Base-by-base conservation (phyloP, 495 filamentous ascomycete genomes). In the Podospora pseudoanserina region DNA sequence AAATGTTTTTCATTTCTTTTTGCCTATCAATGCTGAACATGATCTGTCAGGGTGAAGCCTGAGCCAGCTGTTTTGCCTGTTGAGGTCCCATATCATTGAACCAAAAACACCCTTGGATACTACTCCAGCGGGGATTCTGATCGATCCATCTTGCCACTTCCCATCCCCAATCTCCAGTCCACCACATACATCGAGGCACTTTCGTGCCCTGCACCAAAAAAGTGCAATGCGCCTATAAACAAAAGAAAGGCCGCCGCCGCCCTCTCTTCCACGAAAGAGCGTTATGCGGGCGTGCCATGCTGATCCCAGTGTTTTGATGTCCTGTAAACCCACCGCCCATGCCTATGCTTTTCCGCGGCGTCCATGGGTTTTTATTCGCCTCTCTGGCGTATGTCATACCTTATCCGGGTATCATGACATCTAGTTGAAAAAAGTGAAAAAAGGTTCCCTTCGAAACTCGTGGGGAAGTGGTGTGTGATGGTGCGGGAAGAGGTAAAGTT, bases 1-100 rank as follows among this genome's bases (percentile, higher is more conserved):
- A 26, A 58, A 58, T 58, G 55, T 58, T 58, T 56, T 19, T 58
- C 55, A 58, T 58, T 58, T 58, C 55, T 58, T 58, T 58, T 4
- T 19, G n/a, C n/a, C 4, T 58, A 58, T 19, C 55, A 58, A 58
- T 58, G 55, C 18, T 23, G 13, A 49, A 49, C 39, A 5, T 11
- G 39, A 49, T 49, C 39, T 49, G 9, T 13, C 39, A 49, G 39
- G 39, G 39, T 49, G 39, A 49, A 49, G 39, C 9, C 39, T 49
- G 39, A 13, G 15, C 39, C 39, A 49, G 39, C 39, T 49, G 39
- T 16, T 39, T 49, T 49, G 39, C 39, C 9, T 49, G 39, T 49
- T 49, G 39, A 49, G 39, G 39, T 49, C 39, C 39, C 39, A 49
- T 11, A 49, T 49, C 39, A 49, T 16, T 13, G 13, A 49, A 49